Evolutionary conservation across 2,329 filamentous ascomycete genomes (phyloP).

Genomic region (Podosphaera fusca): DNA sequence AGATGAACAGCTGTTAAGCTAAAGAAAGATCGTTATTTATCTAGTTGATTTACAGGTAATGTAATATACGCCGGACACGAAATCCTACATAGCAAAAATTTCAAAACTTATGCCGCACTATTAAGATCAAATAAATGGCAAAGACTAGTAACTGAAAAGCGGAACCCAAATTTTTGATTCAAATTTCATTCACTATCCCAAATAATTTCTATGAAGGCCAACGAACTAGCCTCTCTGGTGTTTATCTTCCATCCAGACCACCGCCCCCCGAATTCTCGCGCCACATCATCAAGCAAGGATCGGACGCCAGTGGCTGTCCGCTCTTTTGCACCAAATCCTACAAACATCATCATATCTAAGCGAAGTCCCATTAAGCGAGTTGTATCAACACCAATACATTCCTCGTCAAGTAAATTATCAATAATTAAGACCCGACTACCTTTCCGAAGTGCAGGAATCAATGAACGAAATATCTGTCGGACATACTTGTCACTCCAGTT

Average conservation of each 20-base stretch:
- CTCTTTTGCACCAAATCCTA: background rate
- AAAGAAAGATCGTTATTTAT: background rate
- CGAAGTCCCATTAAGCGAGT: background rate
- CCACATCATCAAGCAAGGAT: background rate
- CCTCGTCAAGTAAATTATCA: background rate
- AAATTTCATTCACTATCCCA: background rate
- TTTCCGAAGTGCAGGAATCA: background rate
- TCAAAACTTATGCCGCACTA: background rate
- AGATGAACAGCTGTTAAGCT: background rate
- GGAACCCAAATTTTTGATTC: background rate
- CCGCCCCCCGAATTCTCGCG: background rate
- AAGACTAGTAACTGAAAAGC: background rate
- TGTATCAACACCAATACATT: background rate
- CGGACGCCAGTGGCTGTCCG: background rate
- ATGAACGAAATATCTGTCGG: background rate
- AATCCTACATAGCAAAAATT: too few species aligned
- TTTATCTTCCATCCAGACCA: background rate
- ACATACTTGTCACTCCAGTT: constrained; percentile 1
- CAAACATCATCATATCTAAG: background rate
- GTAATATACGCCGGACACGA: background rate
- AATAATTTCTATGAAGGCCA: background rate
- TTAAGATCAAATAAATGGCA: background rate
- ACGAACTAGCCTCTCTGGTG: background rate
- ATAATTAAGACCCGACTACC: background rate
- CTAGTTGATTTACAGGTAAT: background rate